Base-by-base conservation (phyloP, 2,329 filamentous ascomycete genomes). In the Fusarium sublunatum region DNA sequence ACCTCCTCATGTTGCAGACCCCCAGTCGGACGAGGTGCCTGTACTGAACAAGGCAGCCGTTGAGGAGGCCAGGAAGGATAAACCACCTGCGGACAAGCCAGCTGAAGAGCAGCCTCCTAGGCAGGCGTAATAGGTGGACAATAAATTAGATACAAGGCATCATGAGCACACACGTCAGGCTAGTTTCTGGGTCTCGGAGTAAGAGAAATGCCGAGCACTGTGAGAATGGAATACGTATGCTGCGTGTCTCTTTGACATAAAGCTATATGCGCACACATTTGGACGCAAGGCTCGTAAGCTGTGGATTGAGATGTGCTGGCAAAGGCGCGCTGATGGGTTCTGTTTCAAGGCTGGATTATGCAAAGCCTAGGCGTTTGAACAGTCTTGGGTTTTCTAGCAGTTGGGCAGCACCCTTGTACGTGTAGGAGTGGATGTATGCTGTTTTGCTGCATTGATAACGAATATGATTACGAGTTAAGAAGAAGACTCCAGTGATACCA, bases 1-100 rank as follows among this genome's bases (percentile, higher is more conserved):
- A 58, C 79, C 81, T 5, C 69, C 77, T 8, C 75, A 75, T n/a
- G 65, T 68, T 39, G 63, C 73, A 7, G 72, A 75, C 36, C 59
- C 63, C 31, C 58, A 65, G 34, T 60, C 63, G 24, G 43, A 67
- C 9, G 63, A 57, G 36, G 58, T 67, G 28, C 63, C 63, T 19
- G 46, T 43, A 43, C 26, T 45, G 59, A 65, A 67, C 36, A 71
- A 67, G 49, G 45, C 59, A 26, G 58, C 53, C 15, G 54, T 64
- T 29, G 50, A 49, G 28, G 62, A 67, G 39, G 53, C 53, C 13
- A 36, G 58, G 28, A 68, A 68, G 48, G 54, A 69, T 19, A 66
- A 67, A 34, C 43, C 58, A 6, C 35, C 51, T 41, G 43, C 62
- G 39, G 43, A 62, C 22, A 39, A 47, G 45, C 32, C 11, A 12